Conservation (phyloP, 805 yeast genomes). For the Lachancea kluyveri region DNA sequence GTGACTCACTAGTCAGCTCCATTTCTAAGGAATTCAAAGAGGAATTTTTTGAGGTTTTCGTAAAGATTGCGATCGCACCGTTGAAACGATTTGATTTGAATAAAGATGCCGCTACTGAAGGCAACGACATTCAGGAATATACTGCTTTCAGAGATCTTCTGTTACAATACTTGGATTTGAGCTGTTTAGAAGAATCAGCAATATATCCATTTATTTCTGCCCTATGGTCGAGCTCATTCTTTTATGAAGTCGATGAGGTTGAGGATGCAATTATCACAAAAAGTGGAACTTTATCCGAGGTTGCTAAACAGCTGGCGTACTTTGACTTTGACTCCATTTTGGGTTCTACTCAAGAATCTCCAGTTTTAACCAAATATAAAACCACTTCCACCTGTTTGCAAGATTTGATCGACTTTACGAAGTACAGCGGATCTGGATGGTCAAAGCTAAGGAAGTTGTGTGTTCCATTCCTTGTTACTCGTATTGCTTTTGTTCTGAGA, state of each 20-base stretch:
- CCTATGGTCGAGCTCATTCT: constrained; percentile 54
- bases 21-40: constrained; percentile 7
- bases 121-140: constrained; percentile 42
- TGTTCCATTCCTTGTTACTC: constrained; percentile 45
- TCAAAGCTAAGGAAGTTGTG: constrained; percentile 24
- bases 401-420: constrained; percentile 42
- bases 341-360: constrained; percentile 56
- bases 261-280: constrained; percentile 36
- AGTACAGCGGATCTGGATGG: constrained; percentile 17
- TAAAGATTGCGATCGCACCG: constrained; percentile 26
- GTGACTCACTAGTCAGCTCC: constrained; percentile 1
- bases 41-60: constrained; percentile 24
- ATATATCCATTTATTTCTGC: constrained; percentile 40
- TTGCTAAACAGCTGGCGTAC: constrained; percentile 33
- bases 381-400: constrained; percentile 53
- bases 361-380: constrained; percentile 36
- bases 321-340: constrained; percentile 45
- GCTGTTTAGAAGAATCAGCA: constrained; percentile 24
- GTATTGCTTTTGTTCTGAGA: constrained; percentile 56
- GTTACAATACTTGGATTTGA: constrained; percentile 34
- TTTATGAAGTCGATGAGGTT: constrained; percentile 50
- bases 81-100: constrained; percentile 21
- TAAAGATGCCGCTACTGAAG: constrained; percentile 34
- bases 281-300: constrained; percentile 29
- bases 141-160: constrained; percentile 35